A percentile compares a stretch with the other conserved stretches of the same genome.
Evolutionary conservation across 257 asterid species (phyloP).

Genomic region (Eustoma russellianum): DNA sequence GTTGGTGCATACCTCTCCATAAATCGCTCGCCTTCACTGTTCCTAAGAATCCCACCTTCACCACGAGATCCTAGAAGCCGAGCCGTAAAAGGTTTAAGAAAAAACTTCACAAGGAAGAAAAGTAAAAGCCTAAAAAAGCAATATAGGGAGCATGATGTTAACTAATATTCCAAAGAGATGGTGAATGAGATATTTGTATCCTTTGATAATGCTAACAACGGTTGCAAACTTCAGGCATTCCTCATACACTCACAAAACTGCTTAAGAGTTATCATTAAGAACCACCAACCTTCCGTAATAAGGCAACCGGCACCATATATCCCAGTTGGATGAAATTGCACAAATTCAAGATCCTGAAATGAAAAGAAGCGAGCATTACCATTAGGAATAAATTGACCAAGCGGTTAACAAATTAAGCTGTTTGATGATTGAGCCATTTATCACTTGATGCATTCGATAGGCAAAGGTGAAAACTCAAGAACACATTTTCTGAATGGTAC

Average conservation of each 20-base stretch:
- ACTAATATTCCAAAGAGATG: no score
- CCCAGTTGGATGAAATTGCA: slow-evolving; percentile 97
- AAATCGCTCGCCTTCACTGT: slow-evolving; percentile 98
- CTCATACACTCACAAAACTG: neutral
- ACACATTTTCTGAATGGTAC: no score
- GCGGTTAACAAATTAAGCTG: no score
- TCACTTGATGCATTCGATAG: no score
- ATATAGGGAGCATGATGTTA: neutral
- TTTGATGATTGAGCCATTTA: no score
- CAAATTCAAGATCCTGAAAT: slow-evolving; percentile 90
- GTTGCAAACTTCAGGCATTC: neutral
- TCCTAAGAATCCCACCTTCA: slow-evolving; percentile 97
- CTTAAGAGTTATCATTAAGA: neutral
- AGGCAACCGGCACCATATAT: slow-evolving; percentile 99
- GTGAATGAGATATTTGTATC: neutral
- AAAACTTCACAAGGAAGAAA: neutral
- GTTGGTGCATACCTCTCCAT: slow-evolving; percentile 99
- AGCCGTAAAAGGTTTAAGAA: slow-evolving; percentile 4
- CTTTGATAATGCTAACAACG: neutral
- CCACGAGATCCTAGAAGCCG: slow-evolving; percentile 79
- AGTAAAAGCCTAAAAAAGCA: neutral
- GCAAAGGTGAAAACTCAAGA: no score
- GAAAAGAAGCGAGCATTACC: neutral
- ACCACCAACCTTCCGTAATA: slow-evolving; percentile 73
- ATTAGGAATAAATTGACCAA: no score